Percentiles rank a stretch among this genome's conserved stretches.
These are phyloP conservation scores for Psidium friedrichsthalianum DNA, from an alignment of 345 rosid genomes.

Conservation along the genomic window DNA sequence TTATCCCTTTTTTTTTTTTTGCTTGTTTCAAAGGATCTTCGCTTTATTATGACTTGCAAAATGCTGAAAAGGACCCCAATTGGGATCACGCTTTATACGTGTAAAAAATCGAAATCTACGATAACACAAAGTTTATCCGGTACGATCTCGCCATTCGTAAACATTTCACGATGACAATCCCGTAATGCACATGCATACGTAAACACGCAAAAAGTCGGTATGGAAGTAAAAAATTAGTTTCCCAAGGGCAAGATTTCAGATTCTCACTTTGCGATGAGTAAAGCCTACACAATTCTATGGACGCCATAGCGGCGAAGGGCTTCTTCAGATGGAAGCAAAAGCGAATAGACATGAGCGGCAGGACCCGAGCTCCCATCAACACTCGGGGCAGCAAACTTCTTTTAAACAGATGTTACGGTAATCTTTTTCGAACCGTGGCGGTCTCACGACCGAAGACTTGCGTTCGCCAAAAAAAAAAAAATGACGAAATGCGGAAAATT, in stretches of 20 bases:
- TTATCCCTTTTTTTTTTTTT: no score
- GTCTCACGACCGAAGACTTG: fast-evolving
- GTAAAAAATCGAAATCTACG: not conserved
- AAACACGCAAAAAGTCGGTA: not conserved
- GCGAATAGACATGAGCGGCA: fast-evolving
- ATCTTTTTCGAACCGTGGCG: not conserved
- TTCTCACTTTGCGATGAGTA: fast-evolving
- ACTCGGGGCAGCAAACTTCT: fast-evolving
- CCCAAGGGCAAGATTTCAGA: not conserved
- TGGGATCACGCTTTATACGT: not conserved
- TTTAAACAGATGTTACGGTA: fast-evolving
- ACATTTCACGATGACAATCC: not conserved
- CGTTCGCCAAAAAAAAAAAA: not conserved
- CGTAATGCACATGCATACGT: fast-evolving
- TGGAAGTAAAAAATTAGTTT: no score
- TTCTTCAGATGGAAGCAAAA: not conserved
- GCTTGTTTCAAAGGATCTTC: not conserved
- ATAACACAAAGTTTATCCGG: fast-evolving
- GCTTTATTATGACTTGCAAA: not conserved
- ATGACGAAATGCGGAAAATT: fast-evolving
- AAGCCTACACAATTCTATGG: not conserved
- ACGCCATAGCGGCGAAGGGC: not conserved
- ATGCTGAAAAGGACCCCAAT: not conserved
- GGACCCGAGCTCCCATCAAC: fast-evolving
- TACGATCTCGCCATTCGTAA: not conserved